These are phyloP conservation scores for Lecanosticta acicola DNA, from an alignment of 2,329 filamentous ascomycete genomes.

Conservation along the genomic window DNA sequence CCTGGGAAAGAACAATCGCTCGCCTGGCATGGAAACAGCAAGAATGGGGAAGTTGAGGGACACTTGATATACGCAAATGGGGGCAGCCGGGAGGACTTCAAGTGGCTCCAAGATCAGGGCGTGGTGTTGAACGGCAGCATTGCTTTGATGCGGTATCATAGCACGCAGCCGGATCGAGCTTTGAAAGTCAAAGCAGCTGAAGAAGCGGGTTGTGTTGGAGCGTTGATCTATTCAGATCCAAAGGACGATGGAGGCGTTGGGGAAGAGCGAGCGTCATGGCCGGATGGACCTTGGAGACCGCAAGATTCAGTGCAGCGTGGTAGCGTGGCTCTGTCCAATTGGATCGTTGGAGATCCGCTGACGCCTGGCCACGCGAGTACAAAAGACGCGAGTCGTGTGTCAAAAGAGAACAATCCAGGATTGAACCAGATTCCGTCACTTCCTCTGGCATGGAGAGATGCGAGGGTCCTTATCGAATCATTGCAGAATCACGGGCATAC, in stretches of 20 bases:
- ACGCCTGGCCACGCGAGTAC: slow-evolving; percentile 80
- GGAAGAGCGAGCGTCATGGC: slow-evolving; percentile 68
- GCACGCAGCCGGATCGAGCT: slow-evolving; percentile 64
- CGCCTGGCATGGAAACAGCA: slow-evolving; percentile 84
- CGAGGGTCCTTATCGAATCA: slow-evolving; percentile 68
- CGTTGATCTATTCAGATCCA: slow-evolving; percentile 89
- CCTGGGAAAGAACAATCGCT: slow-evolving; percentile 61
- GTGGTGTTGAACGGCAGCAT: slow-evolving; percentile 74
- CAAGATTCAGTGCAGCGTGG: slow-evolving; percentile 77
- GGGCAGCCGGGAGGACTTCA: slow-evolving; percentile 78
- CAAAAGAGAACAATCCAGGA: slow-evolving; percentile 63
- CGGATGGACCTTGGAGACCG: slow-evolving; percentile 74
- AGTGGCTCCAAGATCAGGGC: slow-evolving; percentile 62
- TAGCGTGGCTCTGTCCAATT: slow-evolving; percentile 72
- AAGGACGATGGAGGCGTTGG: slow-evolving; percentile 63
- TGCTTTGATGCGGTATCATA: slow-evolving; percentile 75
- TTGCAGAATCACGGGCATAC: slow-evolving; percentile 68
- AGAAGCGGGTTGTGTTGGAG: slow-evolving; percentile 76
- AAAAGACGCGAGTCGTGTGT: slow-evolving; percentile 59
- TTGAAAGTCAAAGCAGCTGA: slow-evolving; percentile 89
- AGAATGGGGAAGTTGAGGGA: slow-evolving; percentile 76
- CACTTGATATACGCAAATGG: slow-evolving; percentile 90
- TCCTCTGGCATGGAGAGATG: slow-evolving; percentile 84
- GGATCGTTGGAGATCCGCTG: slow-evolving; percentile 83
- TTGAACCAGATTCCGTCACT: slow-evolving; percentile 82